Base-by-base conservation (phyloP, 768 basidiomycete species). In the Hygrophorus russula region DNA sequence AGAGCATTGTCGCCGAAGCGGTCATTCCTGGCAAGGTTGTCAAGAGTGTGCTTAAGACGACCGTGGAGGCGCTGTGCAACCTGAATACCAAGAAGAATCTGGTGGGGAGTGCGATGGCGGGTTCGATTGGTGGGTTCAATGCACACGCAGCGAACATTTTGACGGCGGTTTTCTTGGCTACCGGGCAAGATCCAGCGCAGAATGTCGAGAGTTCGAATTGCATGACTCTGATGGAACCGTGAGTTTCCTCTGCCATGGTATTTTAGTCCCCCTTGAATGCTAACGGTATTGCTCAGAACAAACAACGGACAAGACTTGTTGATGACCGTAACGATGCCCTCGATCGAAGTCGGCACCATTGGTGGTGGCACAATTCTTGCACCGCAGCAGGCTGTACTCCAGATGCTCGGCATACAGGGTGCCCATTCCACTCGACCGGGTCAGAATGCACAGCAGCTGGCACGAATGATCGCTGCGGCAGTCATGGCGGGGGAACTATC, bases 221-320 rank as follows among this genome's bases (percentile, higher is more conserved):
- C 63, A 94, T 99, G 70, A 99, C 96, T 1, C 67, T 97, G 37
- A 98, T 99, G 94, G 96, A 99, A 62, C 81, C 92, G 85, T 96
- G 60, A 62, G 89, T 86, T 3, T 52, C 44, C 36, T 46, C 28
- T 36, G 35, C 41, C 51, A 42, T 24, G 24, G 7, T 49, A 40
- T 32, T 41, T 11, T 18, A 14, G n/a, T 2, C 3, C 36, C 15
- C 7, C 4, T 8, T 45, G 10, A 39, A 51, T 15, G 45, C 41
- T 44, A 4, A 28, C 36, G 17, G 6, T 36, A 36, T 28, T 15
- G 24, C 20, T n/a, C 52, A 93, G 89, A 46, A 82, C 75, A 14
- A 96, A 98, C 62, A 73, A 82, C 49, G 90, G 86, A 41, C 69
- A 88, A 52, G 96, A 98, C 57, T 72, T 98, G 2, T 74, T 98